Evolutionary conservation across 257 asterid species (phyloP), one percentile per base, ranked within the genome.

Genomic region (Solanum ossicruentum): DNA sequence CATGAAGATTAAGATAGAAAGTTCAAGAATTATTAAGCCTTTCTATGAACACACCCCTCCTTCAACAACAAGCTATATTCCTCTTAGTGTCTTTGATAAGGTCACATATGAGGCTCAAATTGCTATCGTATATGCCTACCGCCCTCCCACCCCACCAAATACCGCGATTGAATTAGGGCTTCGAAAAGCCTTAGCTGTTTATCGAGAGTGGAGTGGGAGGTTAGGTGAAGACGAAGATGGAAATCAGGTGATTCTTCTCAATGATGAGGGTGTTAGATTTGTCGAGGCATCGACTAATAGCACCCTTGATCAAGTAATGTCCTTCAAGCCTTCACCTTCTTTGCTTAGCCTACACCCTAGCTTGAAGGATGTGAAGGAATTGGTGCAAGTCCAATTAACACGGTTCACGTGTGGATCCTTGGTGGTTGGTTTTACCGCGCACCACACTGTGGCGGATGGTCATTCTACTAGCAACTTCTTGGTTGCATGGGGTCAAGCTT

Each of bases 401-500:
- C 89, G 96, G 84, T 93, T 93, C 86, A 85, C 88, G 1, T 95
- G 98, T 73, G 98, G 98, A 65, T 95, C 96, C 1, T 88, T 95
- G 87, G 95, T 90, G 57, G 92, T 93, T 23, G 98, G 97, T 0
- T 95, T 93, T 89, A 93, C 97, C 0, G 87, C 96, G 32, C 96
- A 95, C 90, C 98, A 95, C 86, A 72, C 84, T 0, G 91, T 92
- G 58, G 98, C 93, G 0, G 98, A 93, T 73, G 98, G 97, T 0
- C 89, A 90, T 26, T 91, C 98, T 4, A 91, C 95, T 0, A 91
- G 97, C 84, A 91, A 87, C 69, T 94, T 95, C 66, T 73, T 95
- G 84, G 95, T 94, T 56, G 92, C 98, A 18, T 93, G 98, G 98
- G 98, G 98, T 9, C 88, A 88, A 60, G 94, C 97, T 9, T 90